Base-by-base conservation (phyloP, 1,284 basidiomycete genomes). In the Afroboletus lepidellus region DNA sequence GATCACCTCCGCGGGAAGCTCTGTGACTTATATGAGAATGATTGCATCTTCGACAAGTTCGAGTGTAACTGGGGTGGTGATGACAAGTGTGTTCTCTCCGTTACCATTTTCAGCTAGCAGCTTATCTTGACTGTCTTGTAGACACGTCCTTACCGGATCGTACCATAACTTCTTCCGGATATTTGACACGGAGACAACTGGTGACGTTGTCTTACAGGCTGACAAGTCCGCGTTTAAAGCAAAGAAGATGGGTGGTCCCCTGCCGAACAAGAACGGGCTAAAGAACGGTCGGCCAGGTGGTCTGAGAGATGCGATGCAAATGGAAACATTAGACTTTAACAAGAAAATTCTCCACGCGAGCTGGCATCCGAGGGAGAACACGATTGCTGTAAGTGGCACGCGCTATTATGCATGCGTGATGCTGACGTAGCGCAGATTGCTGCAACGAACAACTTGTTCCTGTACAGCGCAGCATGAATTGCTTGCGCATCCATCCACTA, bases 141-240 rank as follows among this genome's bases (percentile, higher is more conserved):
- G 94, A 66, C 86, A 94, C 71, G 92, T 97, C 57, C 77, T 98
- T 62, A 98, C 97, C 15, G 97, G 97, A 46, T 98, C 95, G 44
- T 99, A 99, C 76, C 95, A 98, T 79, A 99, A 99, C 75, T 98
- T 98, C 77, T 97, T 99, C 89, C 94, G 96, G 73, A 95, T 99
- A 81, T 98, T 95, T 74, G 96, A 99, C 71, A 85, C 89, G 58
- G 93, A 98, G 57, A 88, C 89, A 38, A 75, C 88, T 62, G 90
- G 87, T 57, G 96, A 98, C 66, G 86, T 97, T 33, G 93, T 98
- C 15, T 74, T 99, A 52, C 97, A 99, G 74, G 97, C 97, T 6
- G 97, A 99, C 78, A 99, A 99, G 75, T 96, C 94, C 15, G 96
- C 96, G 6, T 99, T 99, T 81, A 99, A 99, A 75, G 93, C 93